Evolutionary conservation across 1,284 basidiomycete species (phyloP).

Genomic region (Tilletia indica): DNA sequence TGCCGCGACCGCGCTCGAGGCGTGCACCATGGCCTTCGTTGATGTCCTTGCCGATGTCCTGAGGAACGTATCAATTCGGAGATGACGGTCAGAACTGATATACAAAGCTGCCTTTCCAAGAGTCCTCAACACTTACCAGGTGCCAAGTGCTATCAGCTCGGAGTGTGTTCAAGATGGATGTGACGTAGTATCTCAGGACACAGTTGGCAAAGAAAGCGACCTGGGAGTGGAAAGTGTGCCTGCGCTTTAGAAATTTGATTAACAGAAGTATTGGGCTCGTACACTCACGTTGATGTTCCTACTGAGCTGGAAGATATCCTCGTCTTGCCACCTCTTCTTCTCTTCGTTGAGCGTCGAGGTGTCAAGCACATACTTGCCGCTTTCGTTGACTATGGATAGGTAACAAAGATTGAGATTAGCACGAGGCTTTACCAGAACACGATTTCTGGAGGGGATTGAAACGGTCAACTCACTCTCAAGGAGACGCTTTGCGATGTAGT

Average conservation of each 20-base stretch:
- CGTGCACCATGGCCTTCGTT: neutral
- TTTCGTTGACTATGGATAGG: conserved; percentile 29
- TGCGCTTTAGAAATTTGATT: neutral
- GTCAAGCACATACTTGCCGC: conserved; percentile 29
- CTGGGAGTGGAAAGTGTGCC: neutral
- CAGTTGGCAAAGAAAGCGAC: conserved; percentile 25
- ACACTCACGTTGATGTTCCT: conserved; percentile 27
- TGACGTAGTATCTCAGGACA: conserved; percentile 40
- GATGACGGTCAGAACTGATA: conserved; percentile 21
- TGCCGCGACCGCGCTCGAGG: conserved; percentile 38
- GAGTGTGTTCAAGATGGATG: conserved; percentile 39
- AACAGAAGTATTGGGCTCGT: neutral
- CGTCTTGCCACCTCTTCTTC: conserved; percentile 31
- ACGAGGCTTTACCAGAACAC: too few relatives aligned
- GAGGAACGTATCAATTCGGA: conserved; percentile 21
- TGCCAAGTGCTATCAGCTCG: conserved; percentile 36
- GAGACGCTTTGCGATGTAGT: conserved; percentile 72
- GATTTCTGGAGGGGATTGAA: neutral
- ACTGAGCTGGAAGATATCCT: conserved; percentile 60
- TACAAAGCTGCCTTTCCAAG: conserved; percentile 26
- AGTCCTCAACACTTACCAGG: conserved; percentile 21
- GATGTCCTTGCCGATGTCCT: too few relatives aligned
- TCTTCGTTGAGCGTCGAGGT: conserved; percentile 21
- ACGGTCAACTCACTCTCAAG: conserved; percentile 57
- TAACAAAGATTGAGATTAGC: neutral